Evolutionary conservation across 2,329 filamentous ascomycete species (phyloP).

Genomic region (Emergomyces pasteurianus): DNA sequence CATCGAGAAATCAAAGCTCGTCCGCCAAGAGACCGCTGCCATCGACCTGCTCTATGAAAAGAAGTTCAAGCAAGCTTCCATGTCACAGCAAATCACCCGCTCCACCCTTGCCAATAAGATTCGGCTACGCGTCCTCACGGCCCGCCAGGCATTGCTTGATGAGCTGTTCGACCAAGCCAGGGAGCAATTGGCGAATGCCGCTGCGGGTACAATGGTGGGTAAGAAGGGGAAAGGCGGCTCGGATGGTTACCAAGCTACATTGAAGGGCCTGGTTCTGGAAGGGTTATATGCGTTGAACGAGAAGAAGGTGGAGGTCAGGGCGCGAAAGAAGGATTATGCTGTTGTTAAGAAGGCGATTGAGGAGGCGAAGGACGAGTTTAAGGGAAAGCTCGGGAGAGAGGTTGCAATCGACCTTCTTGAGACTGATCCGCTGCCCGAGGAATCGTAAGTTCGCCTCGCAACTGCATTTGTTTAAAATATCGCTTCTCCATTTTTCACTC

Average conservation of each 20-base stretch:
- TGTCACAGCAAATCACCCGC: conserved; percentile 97
- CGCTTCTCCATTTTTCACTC: background rate
- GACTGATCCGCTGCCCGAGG: conserved; percentile 65
- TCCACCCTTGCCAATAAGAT: conserved; percentile 96
- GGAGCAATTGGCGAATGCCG: conserved; percentile 55
- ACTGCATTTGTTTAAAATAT: background rate
- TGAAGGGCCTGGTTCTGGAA: conserved; percentile 77
- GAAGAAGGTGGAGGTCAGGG: conserved; percentile 60
- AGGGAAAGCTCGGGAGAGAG: conserved; percentile 61
- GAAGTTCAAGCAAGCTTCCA: conserved; percentile 97
- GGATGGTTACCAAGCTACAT: conserved; percentile 58
- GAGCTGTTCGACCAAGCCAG: conserved; percentile 72
- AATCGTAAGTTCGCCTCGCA: conserved; percentile 53
- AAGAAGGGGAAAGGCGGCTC: conserved; percentile 7
- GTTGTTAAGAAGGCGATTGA: conserved; percentile 66
- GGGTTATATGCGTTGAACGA: conserved; percentile 82
- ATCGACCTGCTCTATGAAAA: conserved; percentile 93
- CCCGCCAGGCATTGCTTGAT: conserved; percentile 84
- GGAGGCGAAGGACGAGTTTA: conserved; percentile 69
- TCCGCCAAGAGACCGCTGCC: conserved; percentile 82
- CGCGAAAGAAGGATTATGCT: conserved; percentile 67
- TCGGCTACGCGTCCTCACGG: conserved; percentile 72
- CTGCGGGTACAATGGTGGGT: conserved; percentile 47
- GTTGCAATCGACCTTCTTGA: conserved; percentile 63
- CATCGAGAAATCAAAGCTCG: conserved; percentile 97